Evolutionary conservation across 441 rosid genomes (phyloP), one percentile per base, ranked within the genome.

Genomic region (Macaranga tanarius): DNA sequence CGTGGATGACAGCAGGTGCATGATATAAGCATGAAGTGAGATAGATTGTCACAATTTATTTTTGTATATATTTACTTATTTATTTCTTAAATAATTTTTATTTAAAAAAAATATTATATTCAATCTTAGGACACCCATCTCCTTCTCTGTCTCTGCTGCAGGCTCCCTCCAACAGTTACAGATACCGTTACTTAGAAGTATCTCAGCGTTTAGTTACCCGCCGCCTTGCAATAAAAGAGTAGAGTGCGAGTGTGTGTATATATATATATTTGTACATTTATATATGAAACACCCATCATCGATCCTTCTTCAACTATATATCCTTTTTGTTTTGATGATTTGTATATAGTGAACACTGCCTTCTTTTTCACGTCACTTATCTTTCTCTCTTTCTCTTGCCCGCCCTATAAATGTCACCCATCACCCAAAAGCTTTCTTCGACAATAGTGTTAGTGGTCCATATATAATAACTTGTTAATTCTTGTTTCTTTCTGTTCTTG

Each of bases 11-110:
- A 79, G 79, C 87, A 62, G 63, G 60, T 80, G 80, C 73, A 74
- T 86, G 91, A 89, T 79, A 79, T 85, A 77, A 89, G 86, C 91
- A 83, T 87, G 88, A 84, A 75, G 88, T 85, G 71, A 76, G 83
- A 71, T 74, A 76, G 83, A 71, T 73, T 79, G 72, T 66, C 75
- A 58, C 75, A 44, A 26, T 60, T n/a, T 65, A 31, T 31, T n/a
- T 11, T 59, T 44, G 52, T 60, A 38, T 25, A 15, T 7, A 16
- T 38, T 61, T 11, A 5, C 8, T 45, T 34, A 16, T 25, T 12
- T 26, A 45, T 5, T 47, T 26, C 13, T 38, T 17, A 23, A 58
- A 10, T n/a, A n/a, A n/a, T n/a, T n/a, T n/a, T n/a, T n/a, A n/a
- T n/a, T n/a, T n/a, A 40, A 28, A 19, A 0, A 47, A 50, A 51